phyloP scores from a whole-genome alignment of 2,329 filamentous ascomycete genomes.

The Lachnum nothofagi region DNA sequence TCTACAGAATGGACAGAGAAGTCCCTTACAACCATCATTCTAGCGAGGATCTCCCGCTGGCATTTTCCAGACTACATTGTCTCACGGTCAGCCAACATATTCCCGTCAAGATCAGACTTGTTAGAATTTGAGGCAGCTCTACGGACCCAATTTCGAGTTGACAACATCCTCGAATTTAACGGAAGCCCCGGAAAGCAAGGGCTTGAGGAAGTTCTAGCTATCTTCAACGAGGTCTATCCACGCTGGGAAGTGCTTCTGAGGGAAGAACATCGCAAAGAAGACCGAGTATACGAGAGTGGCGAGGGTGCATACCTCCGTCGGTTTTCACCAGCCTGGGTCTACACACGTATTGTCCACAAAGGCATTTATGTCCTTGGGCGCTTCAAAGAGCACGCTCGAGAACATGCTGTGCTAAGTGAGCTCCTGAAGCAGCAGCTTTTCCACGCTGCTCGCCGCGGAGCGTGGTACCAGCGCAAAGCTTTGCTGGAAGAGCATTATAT shows the following conservation, averaged over 20 bases:
- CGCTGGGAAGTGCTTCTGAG: slow-evolving; percentile 71
- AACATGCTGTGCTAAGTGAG: slow-evolving; percentile 69
- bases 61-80: slow-evolving; percentile 91
- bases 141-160: slow-evolving; percentile 73
- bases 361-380: slow-evolving; percentile 72
- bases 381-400: slow-evolving; percentile 72
- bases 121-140: slow-evolving; percentile 88
- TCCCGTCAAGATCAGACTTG: slow-evolving; percentile 66
- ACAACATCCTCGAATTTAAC: slow-evolving; percentile 74
- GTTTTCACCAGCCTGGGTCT: slow-evolving; percentile 87
- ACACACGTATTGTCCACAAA: slow-evolving; percentile 90
- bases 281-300: slow-evolving; percentile 69
- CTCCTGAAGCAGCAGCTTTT: slow-evolving; percentile 78
- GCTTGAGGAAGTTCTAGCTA: slow-evolving; percentile 61
- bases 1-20: slow-evolving; percentile 98
- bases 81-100: slow-evolving; percentile 83
- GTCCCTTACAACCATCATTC: slow-evolving; percentile 87
- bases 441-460: slow-evolving; percentile 75
- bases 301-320: slow-evolving; percentile 86
- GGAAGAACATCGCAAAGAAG: slow-evolving; percentile 75
- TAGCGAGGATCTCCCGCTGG: slow-evolving; percentile 80
- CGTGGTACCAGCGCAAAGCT: slow-evolving; percentile 95
- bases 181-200: slow-evolving; percentile 62
- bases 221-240: slow-evolving; percentile 70
- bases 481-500: slow-evolving; percentile 95